These are phyloP conservation scores for Xylaria telfairii DNA, from an alignment of 495 filamentous ascomycete species.

Conservation along the genomic window DNA sequence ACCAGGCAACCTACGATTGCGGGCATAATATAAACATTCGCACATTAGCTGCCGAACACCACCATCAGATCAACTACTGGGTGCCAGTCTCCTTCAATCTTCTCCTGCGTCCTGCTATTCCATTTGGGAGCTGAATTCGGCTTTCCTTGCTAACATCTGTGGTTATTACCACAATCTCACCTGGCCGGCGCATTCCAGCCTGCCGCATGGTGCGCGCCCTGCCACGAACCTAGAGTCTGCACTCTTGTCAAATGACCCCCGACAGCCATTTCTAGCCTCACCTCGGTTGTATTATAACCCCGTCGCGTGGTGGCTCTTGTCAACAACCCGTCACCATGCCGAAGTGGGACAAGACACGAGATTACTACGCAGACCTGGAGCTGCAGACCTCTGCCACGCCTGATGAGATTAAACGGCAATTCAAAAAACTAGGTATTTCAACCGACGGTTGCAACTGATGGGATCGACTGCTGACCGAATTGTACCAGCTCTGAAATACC, in stretches of 20 bases:
- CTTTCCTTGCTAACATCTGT: background rate
- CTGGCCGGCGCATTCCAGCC: background rate
- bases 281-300: background rate
- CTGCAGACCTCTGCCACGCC: conserved; percentile 65
- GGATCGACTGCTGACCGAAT: conserved; percentile 15
- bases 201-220: conserved; percentile 3
- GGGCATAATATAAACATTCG: conserved; percentile 7
- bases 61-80: background rate
- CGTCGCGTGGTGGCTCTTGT: conserved; percentile 23
- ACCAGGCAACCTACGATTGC: conserved; percentile 6
- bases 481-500: conserved; percentile 74
- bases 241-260: conserved; percentile 7
- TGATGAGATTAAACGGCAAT: conserved; percentile 84
- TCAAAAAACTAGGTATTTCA: conserved; percentile 74
- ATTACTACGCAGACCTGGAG: conserved; percentile 90
- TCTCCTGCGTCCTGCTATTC: background rate
- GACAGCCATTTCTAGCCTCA: background rate
- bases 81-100: background rate
- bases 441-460: background rate
- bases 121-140: background rate
- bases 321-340: conserved; percentile 63
- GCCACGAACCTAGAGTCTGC: background rate
- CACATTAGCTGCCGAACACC: background rate
- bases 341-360: conserved; percentile 71
- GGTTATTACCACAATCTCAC: background rate